Conservation (phyloP, 2,329 filamentous ascomycete species). For the Pseudogymnoascus sp. region DNA sequence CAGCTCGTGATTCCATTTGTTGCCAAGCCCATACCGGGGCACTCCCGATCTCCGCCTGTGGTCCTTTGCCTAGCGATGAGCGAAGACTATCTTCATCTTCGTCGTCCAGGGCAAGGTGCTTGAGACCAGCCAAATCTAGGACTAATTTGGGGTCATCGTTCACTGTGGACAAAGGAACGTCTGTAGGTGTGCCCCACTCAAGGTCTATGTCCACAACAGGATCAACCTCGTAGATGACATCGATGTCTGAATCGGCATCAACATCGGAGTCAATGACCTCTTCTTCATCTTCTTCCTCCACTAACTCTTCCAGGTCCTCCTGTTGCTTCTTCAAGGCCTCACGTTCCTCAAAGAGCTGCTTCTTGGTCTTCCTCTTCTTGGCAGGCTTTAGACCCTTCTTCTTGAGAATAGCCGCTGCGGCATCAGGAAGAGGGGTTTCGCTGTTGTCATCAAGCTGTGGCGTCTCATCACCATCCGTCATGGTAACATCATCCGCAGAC, state of each 20-base stretch:
- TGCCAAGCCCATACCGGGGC: constrained; percentile 61
- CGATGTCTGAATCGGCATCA: constrained; percentile 23
- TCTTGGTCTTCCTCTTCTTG: constrained; percentile 69
- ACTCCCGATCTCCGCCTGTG: constrained; percentile 45
- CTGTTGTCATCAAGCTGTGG: constrained; percentile 39
- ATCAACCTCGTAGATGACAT: constrained; percentile 32
- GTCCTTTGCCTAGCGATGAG: constrained; percentile 21
- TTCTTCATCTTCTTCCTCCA: constrained; percentile 19
- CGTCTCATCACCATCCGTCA: constrained; percentile 43
- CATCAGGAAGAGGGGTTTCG: constrained; percentile 37
- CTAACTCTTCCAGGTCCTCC: constrained; percentile 17
- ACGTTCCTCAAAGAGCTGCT: constrained; percentile 58
- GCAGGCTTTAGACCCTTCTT: constrained; percentile 51
- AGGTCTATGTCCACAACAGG: constrained; percentile 36
- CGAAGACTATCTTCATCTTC: constrained; percentile 56
- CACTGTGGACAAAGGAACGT: constrained; percentile 55
- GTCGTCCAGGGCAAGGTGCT: constrained; percentile 60
- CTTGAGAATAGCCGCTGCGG: constrained; percentile 39
- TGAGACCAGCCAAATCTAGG: constrained; percentile 65
- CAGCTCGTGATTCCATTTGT: constrained; percentile 64
- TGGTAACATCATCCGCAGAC: constrained; percentile 37
- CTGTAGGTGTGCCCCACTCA: constrained; percentile 51
- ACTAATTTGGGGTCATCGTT: constrained; percentile 57
- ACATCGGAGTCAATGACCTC: constrained; percentile 17
- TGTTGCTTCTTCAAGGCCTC: constrained; percentile 25